Conservation (phyloP, 192 early-diverging fungal species). For the Coemansia sp. region DNA sequence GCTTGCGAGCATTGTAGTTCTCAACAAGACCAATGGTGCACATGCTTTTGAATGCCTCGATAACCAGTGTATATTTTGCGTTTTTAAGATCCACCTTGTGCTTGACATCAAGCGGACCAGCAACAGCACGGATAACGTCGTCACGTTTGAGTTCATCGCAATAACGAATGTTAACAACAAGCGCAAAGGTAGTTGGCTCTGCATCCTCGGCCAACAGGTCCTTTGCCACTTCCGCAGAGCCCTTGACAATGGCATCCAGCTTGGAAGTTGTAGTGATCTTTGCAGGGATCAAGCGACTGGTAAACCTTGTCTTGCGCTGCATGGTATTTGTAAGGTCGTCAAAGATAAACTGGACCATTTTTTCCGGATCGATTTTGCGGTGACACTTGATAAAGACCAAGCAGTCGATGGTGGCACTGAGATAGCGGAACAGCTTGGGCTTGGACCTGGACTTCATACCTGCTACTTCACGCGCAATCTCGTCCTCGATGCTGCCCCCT, state of each 20-base stretch:
- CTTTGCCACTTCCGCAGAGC: conserved; percentile 29
- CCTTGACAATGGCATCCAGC: conserved; percentile 49
- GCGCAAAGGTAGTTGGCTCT: conserved; percentile 51
- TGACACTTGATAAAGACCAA: conserved; percentile 51
- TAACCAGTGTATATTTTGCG: conserved; percentile 49
- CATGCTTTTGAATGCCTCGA: conserved; percentile 55
- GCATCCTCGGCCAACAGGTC: conserved; percentile 46
- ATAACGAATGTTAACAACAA: conserved; percentile 53
- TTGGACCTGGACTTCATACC: conserved; percentile 38
- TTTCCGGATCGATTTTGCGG: conserved; percentile 40
- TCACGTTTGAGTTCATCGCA: conserved; percentile 53
- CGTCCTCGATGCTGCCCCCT: conserved; percentile 41
- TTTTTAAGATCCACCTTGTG: conserved; percentile 55
- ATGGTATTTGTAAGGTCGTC: conserved; percentile 41
- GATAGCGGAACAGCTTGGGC: conserved; percentile 44
- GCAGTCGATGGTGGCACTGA: conserved; percentile 49
- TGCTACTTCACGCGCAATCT: conserved; percentile 53
- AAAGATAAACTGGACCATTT: conserved; percentile 47
- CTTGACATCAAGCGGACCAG: conserved; percentile 48
- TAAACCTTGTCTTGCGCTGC: conserved; percentile 50
- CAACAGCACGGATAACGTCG: conserved; percentile 46
- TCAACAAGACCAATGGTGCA: conserved; percentile 47
- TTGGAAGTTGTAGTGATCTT: conserved; percentile 44
- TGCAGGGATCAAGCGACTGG: conserved; percentile 44
- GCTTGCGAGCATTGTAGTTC: conserved; percentile 42